These are phyloP conservation scores for Firmiana major DNA, from an alignment of 345 rosid species.

Conservation along the genomic window DNA sequence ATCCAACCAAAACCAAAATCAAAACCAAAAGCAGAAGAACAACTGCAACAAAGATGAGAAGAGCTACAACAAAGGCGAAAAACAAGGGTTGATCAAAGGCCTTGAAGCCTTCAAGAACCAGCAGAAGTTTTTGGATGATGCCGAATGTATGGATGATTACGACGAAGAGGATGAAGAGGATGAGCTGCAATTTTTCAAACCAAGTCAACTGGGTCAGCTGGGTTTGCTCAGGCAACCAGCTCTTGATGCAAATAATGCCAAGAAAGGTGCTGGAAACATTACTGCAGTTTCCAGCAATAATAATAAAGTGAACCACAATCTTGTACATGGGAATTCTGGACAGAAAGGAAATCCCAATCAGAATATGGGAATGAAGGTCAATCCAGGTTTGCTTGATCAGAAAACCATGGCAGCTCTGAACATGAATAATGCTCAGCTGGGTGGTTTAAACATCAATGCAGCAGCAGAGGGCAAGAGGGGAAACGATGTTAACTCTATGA, in stretches of 20 bases:
- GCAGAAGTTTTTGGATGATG: conserved; percentile 43
- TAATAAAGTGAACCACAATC: conserved; percentile 32
- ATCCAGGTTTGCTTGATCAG: conserved; percentile 38
- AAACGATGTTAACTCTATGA: conserved; percentile 45
- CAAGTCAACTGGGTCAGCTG: conserved; percentile 21
- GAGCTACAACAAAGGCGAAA: conserved; percentile 43
- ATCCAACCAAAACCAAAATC: conserved; percentile 40
- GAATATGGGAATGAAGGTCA: conserved; percentile 32
- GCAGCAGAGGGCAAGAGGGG: conserved; percentile 29
- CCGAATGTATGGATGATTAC: conserved; percentile 35
- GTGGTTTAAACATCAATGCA: conserved; percentile 23
- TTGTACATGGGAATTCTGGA: conserved; percentile 33
- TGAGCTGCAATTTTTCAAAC: conserved; percentile 33
- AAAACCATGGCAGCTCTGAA: conserved; percentile 51
- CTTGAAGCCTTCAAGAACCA: conserved; percentile 48
- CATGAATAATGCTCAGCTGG: conserved; percentile 39
- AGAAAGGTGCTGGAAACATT: conserved; percentile 35
- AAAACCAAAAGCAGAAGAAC: conserved; percentile 37
- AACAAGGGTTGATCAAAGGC: conserved; percentile 42
- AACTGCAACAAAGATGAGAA: conserved; percentile 35
- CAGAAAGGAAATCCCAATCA: conserved; percentile 60
- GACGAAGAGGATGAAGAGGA: conserved; percentile 39
- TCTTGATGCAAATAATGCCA: conserved; percentile 36
- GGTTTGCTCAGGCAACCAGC: conserved; percentile 39
- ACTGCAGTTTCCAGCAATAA: conserved; percentile 20